These are phyloP conservation scores for Dalechampia spathulata DNA, from an alignment of 441 rosid species.

Conservation along the genomic window DNA sequence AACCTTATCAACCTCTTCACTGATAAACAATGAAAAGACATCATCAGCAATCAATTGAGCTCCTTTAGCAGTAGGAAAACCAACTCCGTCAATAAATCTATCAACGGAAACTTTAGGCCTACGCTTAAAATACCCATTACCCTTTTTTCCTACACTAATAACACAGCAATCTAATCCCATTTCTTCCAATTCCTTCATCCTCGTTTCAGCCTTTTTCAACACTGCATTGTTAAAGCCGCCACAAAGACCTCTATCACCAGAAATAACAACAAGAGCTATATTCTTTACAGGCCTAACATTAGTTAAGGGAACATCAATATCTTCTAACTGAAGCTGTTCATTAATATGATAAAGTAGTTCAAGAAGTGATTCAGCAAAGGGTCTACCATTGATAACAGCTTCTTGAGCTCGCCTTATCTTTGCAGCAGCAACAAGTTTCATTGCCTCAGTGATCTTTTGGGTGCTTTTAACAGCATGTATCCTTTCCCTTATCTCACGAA, in stretches of 20 bases:
- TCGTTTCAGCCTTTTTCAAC: constrained; percentile 50
- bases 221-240: constrained; percentile 61
- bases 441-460: constrained; percentile 81
- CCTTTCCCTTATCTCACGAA: constrained; percentile 57
- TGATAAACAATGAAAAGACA: constrained; percentile 65
- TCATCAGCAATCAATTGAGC: constrained; percentile 80
- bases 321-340: constrained; percentile 63
- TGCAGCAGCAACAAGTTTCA: constrained; percentile 82
- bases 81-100: constrained; percentile 42
- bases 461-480: constrained; percentile 64
- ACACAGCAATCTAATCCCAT: constrained; percentile 51
- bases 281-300: constrained; percentile 67
- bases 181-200: constrained; percentile 50
- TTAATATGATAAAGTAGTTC: constrained; percentile 64
- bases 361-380: constrained; percentile 63
- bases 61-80: constrained; percentile 69
- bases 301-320: constrained; percentile 69
- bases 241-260: constrained; percentile 72
- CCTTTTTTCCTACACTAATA: constrained; percentile 76
- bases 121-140: constrained; percentile 57
- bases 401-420: constrained; percentile 82
- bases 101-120: constrained; percentile 61
- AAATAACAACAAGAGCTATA: constrained; percentile 63
- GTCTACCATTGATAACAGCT: constrained; percentile 70
- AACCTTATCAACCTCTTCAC: constrained; percentile 80